Conservation (phyloP, 495 filamentous ascomycete species). For the Xylaria bambusicola region DNA sequence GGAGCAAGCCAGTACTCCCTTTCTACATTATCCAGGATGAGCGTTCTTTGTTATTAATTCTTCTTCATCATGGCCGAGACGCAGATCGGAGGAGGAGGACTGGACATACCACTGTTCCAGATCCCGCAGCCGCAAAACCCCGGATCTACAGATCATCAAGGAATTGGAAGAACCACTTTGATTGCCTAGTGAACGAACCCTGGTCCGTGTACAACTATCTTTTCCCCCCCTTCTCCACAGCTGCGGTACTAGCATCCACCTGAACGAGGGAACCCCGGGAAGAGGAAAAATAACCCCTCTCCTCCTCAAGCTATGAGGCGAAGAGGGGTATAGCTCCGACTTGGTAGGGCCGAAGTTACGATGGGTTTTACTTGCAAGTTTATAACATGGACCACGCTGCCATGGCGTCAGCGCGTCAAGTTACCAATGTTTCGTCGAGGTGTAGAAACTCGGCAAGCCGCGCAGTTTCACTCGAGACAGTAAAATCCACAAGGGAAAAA, state of each 20-base stretch:
- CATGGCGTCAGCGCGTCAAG: too few species aligned
- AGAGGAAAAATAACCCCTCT: not conserved
- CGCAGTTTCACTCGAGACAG: too few species aligned
- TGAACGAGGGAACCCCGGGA: not conserved
- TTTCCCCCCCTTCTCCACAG: constrained; percentile 10
- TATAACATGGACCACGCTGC: too few species aligned
- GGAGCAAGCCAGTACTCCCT: not conserved
- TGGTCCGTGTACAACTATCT: not conserved
- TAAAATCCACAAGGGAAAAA: not conserved
- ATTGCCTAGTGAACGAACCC: constrained; percentile 1
- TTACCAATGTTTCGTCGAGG: too few species aligned
- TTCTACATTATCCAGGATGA: too few species aligned
- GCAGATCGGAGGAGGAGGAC: too few species aligned
- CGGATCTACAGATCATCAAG: constrained; percentile 12
- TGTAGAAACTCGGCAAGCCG: too few species aligned
- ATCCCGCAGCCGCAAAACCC: constrained; percentile 17
- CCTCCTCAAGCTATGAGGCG: not conserved
- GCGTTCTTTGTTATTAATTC: too few species aligned
- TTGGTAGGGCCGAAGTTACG: too few species aligned
- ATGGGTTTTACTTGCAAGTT: too few species aligned
- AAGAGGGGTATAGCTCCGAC: not conserved
- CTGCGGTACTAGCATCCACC: not conserved
- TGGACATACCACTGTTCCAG: constrained; percentile 11
- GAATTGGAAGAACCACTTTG: constrained; percentile 6
- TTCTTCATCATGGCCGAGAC: too few species aligned